Base-by-base conservation (phyloP, 495 filamentous ascomycete genomes). In the Cryomyces antarcticus region DNA sequence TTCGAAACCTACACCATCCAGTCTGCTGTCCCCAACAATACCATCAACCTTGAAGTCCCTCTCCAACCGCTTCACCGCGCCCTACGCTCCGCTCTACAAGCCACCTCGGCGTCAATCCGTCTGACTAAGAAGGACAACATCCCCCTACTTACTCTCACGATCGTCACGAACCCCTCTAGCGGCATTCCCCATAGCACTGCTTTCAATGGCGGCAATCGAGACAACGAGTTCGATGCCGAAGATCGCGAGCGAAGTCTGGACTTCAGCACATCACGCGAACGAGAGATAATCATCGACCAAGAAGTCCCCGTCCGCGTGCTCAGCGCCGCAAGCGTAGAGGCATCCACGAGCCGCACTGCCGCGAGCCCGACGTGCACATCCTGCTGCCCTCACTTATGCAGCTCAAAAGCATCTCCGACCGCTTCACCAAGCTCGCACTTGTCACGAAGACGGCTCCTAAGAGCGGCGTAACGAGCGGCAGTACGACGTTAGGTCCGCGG, bases 1-100 rank as follows among this genome's bases (percentile, higher is more conserved):
- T 95, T 96, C 61, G 82, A 89, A 35, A 72, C 76, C 54, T 95
- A 93, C 67, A 71, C 70, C 47, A 70, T 96, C 50, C 77, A 93
- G 59, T 89, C 85, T 51, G 82, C 79, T 49, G 77, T 76, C 47
- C 65, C 53, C 46, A 73, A 71, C 59, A 86, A 89, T 55, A 76
- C 82, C 38, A 93, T 96, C 60, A 95, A 96, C 64, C 81, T 97
- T 45, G 86, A 95, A 63, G 72, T 96, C 10, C 85, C 92, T 37
- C 71, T 97, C 37, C 63, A 65, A 6, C 72, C 78, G 12, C 73
- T 97, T 27, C 76, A 80, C 47, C 80, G 82, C 40, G 88, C 92
- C 3, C 75, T 97, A 37, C 81, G 80, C 49, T 93, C 85, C 31
- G 85, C 86, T 42, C 63, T 77, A 28, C 70, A 75, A 47, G 80